Evolutionary conservation across 108 stramenopile genomes (phyloP), one percentile per base, ranked within the genome.

Genomic region (Cylindrotheca closterium): DNA sequence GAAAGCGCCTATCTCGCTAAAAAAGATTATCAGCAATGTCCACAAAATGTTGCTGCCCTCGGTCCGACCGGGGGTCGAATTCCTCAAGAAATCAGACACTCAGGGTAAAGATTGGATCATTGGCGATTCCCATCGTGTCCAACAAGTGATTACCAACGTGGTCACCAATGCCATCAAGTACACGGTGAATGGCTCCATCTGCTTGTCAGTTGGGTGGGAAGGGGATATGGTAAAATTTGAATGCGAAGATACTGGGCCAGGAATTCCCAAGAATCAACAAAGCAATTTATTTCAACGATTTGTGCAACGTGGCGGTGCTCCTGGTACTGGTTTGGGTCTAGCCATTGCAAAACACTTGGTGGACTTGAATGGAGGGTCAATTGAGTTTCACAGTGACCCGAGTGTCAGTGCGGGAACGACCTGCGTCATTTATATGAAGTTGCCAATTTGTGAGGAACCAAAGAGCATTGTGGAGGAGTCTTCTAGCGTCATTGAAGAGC

Each of bases 161-260:
- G 59, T 88, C 17, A 82, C 77, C 15, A 88, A 88, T 69, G 84
- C 83, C 2, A 83, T 82, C 73, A 88, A 88, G 73, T 85, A 85
- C 68, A 88, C 87, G 4, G 60, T 72, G 1, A 51, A 52, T n/a
- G 87, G 87, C 8, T 73, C 67, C 10, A 75, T 88, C 29, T 56
- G 52, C 26, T 30, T 87, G 22, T 47, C 48, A 21, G 53, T 81
- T 45, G 65, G 57, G 15, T 83, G 80, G 82, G 73, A 74, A 23
- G 62, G 27, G 2, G 47, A 68, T 50, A 18, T 33, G 59, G 79
- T 80, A 0, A 62, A 59, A 25, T 80, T 84, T 56, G 69, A 76
- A 30, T 79, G 81, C 29, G 56, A 49, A 3, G 89, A 94, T 67
- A 89, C 90, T 47, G 93, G 93, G 15, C 89, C 87, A n/a, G 89